Conservation (phyloP, 2,329 filamentous ascomycete species). For the Penicillium sp. region DNA sequence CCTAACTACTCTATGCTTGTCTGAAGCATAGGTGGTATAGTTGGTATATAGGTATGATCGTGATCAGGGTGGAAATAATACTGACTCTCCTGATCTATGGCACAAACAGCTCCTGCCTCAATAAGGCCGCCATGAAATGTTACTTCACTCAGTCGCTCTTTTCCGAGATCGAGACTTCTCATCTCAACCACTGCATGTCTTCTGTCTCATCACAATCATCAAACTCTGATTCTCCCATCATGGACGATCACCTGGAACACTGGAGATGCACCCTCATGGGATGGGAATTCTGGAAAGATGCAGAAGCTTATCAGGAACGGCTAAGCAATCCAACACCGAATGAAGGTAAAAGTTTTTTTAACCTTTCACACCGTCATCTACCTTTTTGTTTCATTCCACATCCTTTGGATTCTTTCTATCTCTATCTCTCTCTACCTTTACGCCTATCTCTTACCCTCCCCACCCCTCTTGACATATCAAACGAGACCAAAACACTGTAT, state of each 20-base stretch:
- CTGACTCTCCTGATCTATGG: background rate
- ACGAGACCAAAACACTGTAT: background rate
- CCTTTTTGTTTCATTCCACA: background rate
- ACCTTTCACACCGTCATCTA: background rate
- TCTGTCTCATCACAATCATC: background rate
- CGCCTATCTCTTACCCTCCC: background rate
- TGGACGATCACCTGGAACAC: constrained; percentile 23
- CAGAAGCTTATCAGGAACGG: constrained; percentile 13
- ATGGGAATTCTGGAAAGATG: constrained; percentile 30
- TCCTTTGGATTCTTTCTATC: background rate
- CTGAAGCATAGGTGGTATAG: background rate
- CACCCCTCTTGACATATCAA: background rate
- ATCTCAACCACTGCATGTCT: background rate
- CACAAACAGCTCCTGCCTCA: background rate
- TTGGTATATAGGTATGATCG: background rate
- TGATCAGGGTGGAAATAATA: background rate
- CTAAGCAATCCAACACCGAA: constrained; percentile 10
- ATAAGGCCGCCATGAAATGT: background rate
- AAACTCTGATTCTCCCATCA: background rate
- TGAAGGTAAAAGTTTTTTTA: background rate
- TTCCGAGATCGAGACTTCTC: background rate
- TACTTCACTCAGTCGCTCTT: background rate
- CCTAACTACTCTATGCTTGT: background rate
- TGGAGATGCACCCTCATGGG: constrained; percentile 30
- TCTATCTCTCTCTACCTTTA: background rate